Percentiles rank a stretch among this genome's conserved stretches.
phyloP scores from a whole-genome alignment of 306 rosid species.

The Sicyos baderoa region DNA sequence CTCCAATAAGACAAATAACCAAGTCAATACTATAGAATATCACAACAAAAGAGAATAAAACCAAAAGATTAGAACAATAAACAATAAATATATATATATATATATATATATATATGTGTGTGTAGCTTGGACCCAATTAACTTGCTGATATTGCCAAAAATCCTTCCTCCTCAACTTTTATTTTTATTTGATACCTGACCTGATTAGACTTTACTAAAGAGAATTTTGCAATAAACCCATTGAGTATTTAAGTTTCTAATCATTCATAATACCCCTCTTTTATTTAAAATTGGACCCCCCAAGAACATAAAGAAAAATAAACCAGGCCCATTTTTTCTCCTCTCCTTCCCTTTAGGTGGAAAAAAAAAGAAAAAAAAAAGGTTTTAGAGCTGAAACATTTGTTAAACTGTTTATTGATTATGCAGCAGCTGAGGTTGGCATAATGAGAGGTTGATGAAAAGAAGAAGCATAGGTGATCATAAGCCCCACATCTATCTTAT shows the following conservation, averaged over 20 bases:
- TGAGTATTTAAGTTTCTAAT: slow-evolving; percentile 45
- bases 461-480: slow-evolving; percentile 25
- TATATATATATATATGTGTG: too few relatives aligned
- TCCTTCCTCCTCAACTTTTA: background rate
- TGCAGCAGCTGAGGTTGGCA: slow-evolving; percentile 35
- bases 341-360: slow-evolving; percentile 18
- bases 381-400: slow-evolving; percentile 36
- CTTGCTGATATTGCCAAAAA: slow-evolving; percentile 12
- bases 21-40: background rate
- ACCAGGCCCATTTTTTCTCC: slow-evolving; percentile 24
- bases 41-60: background rate
- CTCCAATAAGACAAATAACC: slow-evolving; percentile 4
- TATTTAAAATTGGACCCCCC: slow-evolving; percentile 26
- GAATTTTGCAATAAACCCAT: slow-evolving; percentile 41
- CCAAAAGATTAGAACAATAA: slow-evolving; percentile 2
- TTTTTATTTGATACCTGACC: background rate
- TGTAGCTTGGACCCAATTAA: background rate
- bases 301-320: background rate
- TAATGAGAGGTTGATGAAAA: slow-evolving; percentile 37
- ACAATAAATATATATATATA: background rate
- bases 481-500: slow-evolving; percentile 54
- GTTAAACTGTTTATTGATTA: slow-evolving; percentile 41
- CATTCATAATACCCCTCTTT: slow-evolving; percentile 36
- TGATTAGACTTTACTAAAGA: slow-evolving; percentile 3
- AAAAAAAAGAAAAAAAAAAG: slow-evolving; percentile 12